These are phyloP conservation scores for Salix udensis DNA, from an alignment of 345 rosid species.

Conservation along the genomic window DNA sequence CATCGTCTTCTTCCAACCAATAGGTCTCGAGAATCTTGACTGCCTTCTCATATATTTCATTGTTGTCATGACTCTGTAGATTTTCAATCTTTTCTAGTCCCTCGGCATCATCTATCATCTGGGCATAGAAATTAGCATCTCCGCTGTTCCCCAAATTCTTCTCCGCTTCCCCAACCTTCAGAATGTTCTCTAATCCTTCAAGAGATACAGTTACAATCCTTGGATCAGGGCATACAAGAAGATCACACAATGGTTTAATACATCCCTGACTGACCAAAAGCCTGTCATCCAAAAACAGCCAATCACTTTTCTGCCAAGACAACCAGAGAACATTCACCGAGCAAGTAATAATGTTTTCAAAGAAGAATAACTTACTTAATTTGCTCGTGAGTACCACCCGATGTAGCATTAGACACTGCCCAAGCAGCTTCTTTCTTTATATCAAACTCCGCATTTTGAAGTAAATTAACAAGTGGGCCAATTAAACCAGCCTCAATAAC, in stretches of 20 bases:
- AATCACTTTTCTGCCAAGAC: background rate
- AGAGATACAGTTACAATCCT: slow-evolving; percentile 29
- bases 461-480: slow-evolving; percentile 19
- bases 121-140: slow-evolving; percentile 18
- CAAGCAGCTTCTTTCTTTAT: slow-evolving; percentile 36
- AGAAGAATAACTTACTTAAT: slow-evolving; percentile 16
- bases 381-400: slow-evolving; percentile 21
- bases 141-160: slow-evolving; percentile 15
- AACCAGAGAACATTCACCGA: background rate
- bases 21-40: slow-evolving; percentile 23
- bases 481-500: slow-evolving; percentile 22
- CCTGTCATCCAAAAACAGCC: slow-evolving; percentile 8
- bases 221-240: slow-evolving; percentile 32
- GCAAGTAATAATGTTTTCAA: background rate
- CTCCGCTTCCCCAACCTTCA: slow-evolving; percentile 26
- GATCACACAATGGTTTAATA: slow-evolving; percentile 29
- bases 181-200: slow-evolving; percentile 27
- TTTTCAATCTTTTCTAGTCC: slow-evolving; percentile 25
- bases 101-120: slow-evolving; percentile 18
- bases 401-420: slow-evolving; percentile 32
- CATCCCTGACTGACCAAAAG: slow-evolving; percentile 26
- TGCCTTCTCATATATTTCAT: slow-evolving; percentile 23
- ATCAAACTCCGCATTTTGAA: slow-evolving; percentile 30
- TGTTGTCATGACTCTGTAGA: slow-evolving; percentile 25
- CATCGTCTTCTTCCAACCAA: slow-evolving; percentile 26